phyloP scores from a whole-genome alignment of 176 grass and related monocot species.

The Oryza officinalis region DNA sequence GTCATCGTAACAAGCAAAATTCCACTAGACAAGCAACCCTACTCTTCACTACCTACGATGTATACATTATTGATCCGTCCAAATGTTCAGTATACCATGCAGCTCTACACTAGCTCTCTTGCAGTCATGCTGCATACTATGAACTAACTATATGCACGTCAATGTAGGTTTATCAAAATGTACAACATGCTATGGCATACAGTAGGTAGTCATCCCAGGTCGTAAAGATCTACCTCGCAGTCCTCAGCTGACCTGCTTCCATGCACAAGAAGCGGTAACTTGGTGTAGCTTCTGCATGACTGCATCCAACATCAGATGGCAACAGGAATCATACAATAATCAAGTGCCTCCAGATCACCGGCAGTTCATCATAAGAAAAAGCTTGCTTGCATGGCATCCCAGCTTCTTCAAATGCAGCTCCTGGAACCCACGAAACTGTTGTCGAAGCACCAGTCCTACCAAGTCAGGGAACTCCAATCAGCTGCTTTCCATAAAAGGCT shows the following conservation, averaged over 20 bases:
- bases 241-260: not conserved
- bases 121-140: not conserved
- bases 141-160: not conserved
- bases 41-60: not conserved
- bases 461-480: slow-evolving; percentile 25
- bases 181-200: not conserved
- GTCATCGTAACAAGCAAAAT: not conserved
- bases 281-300: too few species aligned
- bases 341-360: slow-evolving; percentile 2
- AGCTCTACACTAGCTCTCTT: not conserved
- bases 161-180: not conserved
- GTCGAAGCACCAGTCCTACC: not conserved
- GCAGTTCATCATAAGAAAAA: slow-evolving; percentile 19
- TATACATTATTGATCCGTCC: not conserved
- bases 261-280: not conserved
- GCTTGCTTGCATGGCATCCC: slow-evolving; percentile 11
- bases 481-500: slow-evolving; percentile 18
- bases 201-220: not conserved
- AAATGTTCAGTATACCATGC: not conserved
- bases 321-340: slow-evolving; percentile 29
- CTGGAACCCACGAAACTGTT: slow-evolving; percentile 10
- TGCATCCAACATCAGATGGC: slow-evolving; percentile 4
- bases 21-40: not conserved
- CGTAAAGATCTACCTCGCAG: not conserved
- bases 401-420: slow-evolving; percentile 44